These are phyloP conservation scores for Lasiosphaeris hirsuta DNA, from an alignment of 495 filamentous ascomycete genomes.

Conservation along the genomic window DNA sequence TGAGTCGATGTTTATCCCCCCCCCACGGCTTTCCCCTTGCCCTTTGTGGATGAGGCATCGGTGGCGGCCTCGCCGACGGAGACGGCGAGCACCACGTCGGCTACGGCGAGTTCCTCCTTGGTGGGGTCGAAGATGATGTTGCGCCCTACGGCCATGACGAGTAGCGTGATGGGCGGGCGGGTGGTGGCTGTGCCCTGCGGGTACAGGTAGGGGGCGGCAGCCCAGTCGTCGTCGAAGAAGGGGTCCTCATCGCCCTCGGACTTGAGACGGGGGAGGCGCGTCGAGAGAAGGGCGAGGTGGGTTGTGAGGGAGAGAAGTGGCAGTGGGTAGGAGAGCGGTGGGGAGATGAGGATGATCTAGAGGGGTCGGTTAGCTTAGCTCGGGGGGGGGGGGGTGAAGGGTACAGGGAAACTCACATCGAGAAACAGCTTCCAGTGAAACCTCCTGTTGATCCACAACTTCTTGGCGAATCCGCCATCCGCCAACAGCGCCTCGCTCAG, in stretches of 20 bases:
- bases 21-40: conserved; percentile 12
- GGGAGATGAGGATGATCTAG: conserved; percentile 89
- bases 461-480: conserved; percentile 63
- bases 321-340: conserved; percentile 84
- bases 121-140: conserved; percentile 94
- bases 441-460: conserved; percentile 76
- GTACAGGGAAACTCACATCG: conserved; percentile 61
- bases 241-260: conserved; percentile 91
- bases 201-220: conserved; percentile 72
- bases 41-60: conserved; percentile 6
- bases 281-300: conserved; percentile 89
- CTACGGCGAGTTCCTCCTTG: conserved; percentile 86
- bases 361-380: conserved; percentile 12
- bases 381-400: background rate
- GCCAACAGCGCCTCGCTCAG: conserved; percentile 84
- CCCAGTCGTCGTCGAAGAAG: conserved; percentile 98
- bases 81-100: conserved; percentile 80
- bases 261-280: conserved; percentile 76
- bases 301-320: conserved; percentile 90
- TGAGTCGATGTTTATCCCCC: conserved; percentile 9
- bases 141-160: conserved; percentile 79
- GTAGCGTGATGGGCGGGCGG: conserved; percentile 78
- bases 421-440: conserved; percentile 97
- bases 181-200: conserved; percentile 39
- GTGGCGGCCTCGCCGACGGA: conserved; percentile 50